These are phyloP conservation scores for Solanum verrucosum DNA, from an alignment of 257 asterid species.

Conservation along the genomic window DNA sequence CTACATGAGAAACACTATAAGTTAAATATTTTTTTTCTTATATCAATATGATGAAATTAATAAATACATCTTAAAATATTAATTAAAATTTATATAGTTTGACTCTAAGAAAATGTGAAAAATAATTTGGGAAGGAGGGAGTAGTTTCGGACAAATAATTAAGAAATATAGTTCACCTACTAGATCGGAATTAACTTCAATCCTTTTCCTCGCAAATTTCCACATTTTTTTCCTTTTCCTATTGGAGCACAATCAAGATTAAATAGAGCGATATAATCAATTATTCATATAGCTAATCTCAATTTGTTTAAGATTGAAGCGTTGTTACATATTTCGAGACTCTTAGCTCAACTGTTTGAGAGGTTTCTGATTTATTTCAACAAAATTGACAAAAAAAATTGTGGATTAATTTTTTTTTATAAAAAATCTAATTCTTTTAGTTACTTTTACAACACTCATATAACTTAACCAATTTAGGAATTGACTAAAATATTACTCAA, in stretches of 20 bases:
- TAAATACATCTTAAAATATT: neutral
- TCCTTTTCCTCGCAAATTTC: neutral
- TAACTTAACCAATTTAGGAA: neutral
- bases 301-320: neutral
- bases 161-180: neutral
- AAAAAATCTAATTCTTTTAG: neutral
- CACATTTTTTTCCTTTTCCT: neutral
- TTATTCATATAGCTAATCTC: neutral
- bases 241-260: neutral
- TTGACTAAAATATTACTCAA: neutral
- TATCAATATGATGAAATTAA: neutral
- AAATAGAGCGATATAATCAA: neutral
- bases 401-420: neutral
- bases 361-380: neutral
- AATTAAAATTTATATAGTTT: no score
- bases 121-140: no score
- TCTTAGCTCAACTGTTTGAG: neutral
- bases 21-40: no score
- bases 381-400: neutral
- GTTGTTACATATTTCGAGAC: neutral
- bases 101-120: no score
- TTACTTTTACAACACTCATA: neutral
- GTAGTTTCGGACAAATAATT: neutral
- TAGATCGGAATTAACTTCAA: neutral
- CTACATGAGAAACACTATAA: neutral